Conservation (phyloP, 768 basidiomycete species). For the Macrolepiota fuliginosa region DNA sequence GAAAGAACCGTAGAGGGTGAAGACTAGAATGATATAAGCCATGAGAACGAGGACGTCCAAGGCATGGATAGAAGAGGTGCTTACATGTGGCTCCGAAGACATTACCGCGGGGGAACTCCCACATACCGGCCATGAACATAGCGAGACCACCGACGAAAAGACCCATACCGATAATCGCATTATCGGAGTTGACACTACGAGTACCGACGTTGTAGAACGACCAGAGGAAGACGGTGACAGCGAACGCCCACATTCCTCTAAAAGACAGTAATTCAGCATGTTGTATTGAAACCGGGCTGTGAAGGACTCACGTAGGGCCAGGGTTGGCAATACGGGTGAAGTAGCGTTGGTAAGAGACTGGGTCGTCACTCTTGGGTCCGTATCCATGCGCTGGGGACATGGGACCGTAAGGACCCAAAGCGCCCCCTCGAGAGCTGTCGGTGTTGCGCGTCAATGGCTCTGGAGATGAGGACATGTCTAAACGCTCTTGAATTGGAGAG, state of each 20-base stretch:
- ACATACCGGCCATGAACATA: slow-evolving; percentile 67
- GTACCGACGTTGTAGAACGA: slow-evolving; percentile 50
- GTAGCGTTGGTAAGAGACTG: slow-evolving; percentile 16
- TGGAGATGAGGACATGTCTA: slow-evolving; percentile 1
- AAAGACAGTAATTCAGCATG: not conserved
- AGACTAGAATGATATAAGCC: slow-evolving; percentile 34
- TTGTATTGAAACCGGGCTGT: not conserved
- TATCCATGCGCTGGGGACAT: slow-evolving; percentile 14
- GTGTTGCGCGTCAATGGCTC: not conserved
- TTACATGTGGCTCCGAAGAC: slow-evolving; percentile 50
- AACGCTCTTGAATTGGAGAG: not conserved
- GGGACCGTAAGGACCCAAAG: slow-evolving; percentile 7
- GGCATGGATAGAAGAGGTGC: slow-evolving; percentile 15
- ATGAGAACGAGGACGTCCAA: not conserved
- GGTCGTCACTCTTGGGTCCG: slow-evolving; percentile 13
- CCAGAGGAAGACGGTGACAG: slow-evolving; percentile 57
- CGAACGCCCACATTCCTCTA: slow-evolving; percentile 58
- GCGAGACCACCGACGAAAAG: slow-evolving; percentile 59
- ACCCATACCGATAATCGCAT: slow-evolving; percentile 63
- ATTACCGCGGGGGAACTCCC: slow-evolving; percentile 51
- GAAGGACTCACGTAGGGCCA: slow-evolving; percentile 12
- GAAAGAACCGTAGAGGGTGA: slow-evolving; percentile 60
- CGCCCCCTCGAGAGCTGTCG: slow-evolving; percentile 8
- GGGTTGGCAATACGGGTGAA: slow-evolving; percentile 16
- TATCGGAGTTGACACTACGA: slow-evolving; percentile 35